Conservation (phyloP, 129 eudicot genomes). For the Erigeron canadensis region DNA sequence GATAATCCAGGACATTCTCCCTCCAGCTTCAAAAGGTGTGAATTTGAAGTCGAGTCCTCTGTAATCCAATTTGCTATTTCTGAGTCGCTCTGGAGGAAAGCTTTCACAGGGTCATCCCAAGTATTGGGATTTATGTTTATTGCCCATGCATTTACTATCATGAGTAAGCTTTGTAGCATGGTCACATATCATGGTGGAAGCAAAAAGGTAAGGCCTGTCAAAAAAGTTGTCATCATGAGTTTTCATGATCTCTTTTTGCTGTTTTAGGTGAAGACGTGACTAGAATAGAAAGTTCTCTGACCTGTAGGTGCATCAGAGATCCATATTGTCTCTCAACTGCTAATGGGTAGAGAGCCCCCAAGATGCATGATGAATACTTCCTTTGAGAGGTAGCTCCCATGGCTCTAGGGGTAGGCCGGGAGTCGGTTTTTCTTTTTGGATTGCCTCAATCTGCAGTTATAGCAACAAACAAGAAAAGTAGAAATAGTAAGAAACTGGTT, state of each 20-base stretch:
- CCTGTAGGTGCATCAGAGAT: conserved; percentile 36
- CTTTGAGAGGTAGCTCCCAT: conserved; percentile 27
- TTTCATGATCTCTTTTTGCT: conserved; percentile 24
- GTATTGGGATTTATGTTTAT: conserved; percentile 12
- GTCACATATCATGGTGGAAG: conserved; percentile 12
- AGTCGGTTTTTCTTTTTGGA: neutral
- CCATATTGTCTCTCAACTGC: conserved; percentile 13
- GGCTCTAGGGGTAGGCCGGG: conserved; percentile 24
- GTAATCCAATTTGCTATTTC: conserved; percentile 19
- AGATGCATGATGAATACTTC: conserved; percentile 32
- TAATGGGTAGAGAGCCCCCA: conserved; percentile 23
- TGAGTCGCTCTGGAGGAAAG: conserved; percentile 22
- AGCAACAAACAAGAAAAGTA: conserved; percentile 13
- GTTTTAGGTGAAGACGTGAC: conserved; percentile 27
- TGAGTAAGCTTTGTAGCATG: conserved; percentile 10
- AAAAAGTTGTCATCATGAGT: conserved; percentile 24
- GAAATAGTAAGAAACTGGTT: neutral
- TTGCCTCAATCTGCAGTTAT: neutral
- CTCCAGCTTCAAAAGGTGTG: conserved; percentile 27
- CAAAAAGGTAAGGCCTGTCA: conserved; percentile 23
- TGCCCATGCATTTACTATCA: conserved; percentile 24
- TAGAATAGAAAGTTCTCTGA: conserved; percentile 20
- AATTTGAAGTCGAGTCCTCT: conserved; percentile 20
- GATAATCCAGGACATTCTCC: conserved; percentile 26
- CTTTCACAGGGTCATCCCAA: conserved; percentile 25